Base-by-base conservation (phyloP, 306 rosid species). In the Fragaria nilgerrensis region DNA sequence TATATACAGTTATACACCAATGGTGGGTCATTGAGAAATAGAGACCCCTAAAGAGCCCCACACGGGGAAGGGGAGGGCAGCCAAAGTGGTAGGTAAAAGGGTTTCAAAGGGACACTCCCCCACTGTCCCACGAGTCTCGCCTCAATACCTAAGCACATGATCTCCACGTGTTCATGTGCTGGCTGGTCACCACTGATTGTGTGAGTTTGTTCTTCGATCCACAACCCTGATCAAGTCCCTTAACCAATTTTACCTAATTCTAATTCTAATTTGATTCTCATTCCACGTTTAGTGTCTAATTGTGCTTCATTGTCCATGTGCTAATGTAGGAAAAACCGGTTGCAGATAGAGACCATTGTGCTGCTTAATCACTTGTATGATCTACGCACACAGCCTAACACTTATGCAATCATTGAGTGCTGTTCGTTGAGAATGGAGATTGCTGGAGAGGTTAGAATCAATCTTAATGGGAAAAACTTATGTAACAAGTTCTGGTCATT, bases 111-210 rank as follows among this genome's bases (percentile, higher is more conserved):
- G 90, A 81, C 86, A 84, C 76, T 61, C 34, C 75, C 75, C 81
- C 77, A 83, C 85, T 59, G 32, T 72, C 68, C 82, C 82, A 58
- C 74, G 76, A 43, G 61, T 67, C 83, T 50, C 43, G 49, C 70
- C 70, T 72, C 74, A 23, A 53, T 83, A 82, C 90, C 88, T 75
- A 85, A 81, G 90, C 95, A 91, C 91, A 93, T 93, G 98, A 88
- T 74, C 73, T 7, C 52, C 91, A 80, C 82, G 84, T 83, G 87
- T 83, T 83, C 79, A 74, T 84, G 73, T 84, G 90, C 91, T 91
- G 92, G 84, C 86, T 79, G 49, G 48, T 84, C 89, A 87, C 86
- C 63, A 65, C 71, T 32, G 69, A 71, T 80, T 78, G 79, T 77
- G 76, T 78, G 75, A 63, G 71, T 9, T 20, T 53, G 56, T 19